A percentile compares a stretch with the other conserved stretches of the same genome.
phyloP scores from a whole-genome alignment of 225 moss, liverwort and hornwort genomes.

The Neckera pumila region DNA sequence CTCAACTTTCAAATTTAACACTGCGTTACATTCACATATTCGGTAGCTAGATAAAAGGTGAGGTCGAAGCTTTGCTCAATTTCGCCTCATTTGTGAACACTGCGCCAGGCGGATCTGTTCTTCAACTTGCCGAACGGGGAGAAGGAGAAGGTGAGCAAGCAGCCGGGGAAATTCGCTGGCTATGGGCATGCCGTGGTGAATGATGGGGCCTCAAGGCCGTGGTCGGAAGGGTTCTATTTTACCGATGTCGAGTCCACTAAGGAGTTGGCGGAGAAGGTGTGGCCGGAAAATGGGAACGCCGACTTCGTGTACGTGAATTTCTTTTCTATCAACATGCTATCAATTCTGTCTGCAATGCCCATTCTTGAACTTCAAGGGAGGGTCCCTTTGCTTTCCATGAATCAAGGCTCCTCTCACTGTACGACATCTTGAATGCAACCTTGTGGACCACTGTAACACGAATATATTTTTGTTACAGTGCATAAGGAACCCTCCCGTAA shows the following conservation, averaged over 20 bases:
- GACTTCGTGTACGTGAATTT: conserved; percentile 29
- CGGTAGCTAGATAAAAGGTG: not conserved
- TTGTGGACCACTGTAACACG: not conserved
- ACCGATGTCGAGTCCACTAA: conserved; percentile 1
- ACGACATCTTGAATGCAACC: not conserved
- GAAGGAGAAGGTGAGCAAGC: conserved; percentile 26
- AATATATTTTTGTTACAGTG: not conserved
- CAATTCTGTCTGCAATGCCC: not conserved
- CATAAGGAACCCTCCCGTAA: not conserved
- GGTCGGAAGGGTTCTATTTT: conserved; percentile 45
- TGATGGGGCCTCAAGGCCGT: not conserved
- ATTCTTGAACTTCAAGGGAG: not conserved
- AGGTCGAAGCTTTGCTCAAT: not conserved
- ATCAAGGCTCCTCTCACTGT: not conserved
- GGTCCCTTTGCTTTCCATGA: not conserved
- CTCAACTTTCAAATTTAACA: not conserved
- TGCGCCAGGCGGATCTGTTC: conserved; percentile 7
- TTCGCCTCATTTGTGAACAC: not conserved
- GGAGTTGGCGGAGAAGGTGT: not conserved
- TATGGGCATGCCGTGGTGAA: conserved; percentile 33
- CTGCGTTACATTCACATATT: not conserved
- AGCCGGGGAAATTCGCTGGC: conserved; percentile 1
- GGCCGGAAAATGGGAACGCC: conserved; percentile 15
- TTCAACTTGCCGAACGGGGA: conserved; percentile 12
- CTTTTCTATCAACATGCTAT: no score